A percentile compares a stretch with the other conserved stretches of the same genome.
Conservation (phyloP, 768 basidiomycete genomes). For the Suillus plorans region DNA sequence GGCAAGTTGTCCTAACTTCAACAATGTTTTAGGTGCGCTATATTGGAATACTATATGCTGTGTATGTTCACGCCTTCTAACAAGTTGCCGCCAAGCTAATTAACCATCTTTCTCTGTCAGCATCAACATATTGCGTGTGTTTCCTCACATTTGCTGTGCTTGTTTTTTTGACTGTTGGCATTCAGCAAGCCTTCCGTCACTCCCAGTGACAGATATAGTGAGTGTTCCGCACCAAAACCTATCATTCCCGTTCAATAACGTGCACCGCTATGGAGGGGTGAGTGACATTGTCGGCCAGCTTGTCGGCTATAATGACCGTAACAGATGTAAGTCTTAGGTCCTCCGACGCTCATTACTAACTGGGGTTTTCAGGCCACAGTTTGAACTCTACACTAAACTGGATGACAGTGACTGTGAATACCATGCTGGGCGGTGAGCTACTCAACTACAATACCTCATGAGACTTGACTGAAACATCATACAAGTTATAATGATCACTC, state of each 20-base stretch:
- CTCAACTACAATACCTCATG: background rate
- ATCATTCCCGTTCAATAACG: background rate
- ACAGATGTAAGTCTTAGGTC: background rate
- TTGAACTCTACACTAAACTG: background rate
- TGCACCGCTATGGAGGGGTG: background rate
- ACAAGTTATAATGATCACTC: background rate
- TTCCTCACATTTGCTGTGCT: background rate
- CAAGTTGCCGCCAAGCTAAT: background rate
- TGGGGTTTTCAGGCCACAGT: background rate
- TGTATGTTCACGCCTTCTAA: background rate
- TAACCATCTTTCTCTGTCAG: background rate
- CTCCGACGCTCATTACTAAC: background rate
- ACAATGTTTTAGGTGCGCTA: background rate
- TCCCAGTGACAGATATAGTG: background rate
- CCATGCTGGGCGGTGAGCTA: background rate
- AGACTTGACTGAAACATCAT: background rate
- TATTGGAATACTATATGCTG: background rate
- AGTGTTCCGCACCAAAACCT: background rate
- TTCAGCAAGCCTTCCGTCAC: background rate
- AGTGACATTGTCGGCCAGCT: background rate
- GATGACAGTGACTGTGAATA: background rate
- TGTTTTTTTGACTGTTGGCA: background rate
- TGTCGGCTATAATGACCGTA: background rate
- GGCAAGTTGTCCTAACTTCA: background rate
- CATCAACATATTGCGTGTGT: background rate